These are phyloP conservation scores for Pythium dissotocum DNA, from an alignment of 352 stramenopile genomes.

Conservation along the genomic window DNA sequence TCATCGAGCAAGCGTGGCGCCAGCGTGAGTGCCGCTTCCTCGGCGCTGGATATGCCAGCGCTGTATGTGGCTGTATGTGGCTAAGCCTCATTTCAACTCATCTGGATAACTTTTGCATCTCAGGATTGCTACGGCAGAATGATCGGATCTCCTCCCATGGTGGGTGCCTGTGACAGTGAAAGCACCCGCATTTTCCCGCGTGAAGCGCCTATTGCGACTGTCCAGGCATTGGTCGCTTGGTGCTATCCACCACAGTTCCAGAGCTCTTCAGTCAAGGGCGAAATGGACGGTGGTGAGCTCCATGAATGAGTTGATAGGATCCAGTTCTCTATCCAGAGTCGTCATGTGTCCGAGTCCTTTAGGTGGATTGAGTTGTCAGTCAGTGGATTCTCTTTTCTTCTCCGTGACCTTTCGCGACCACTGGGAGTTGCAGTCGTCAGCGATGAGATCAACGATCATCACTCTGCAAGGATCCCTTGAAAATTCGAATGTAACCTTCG, in stretches of 20 bases:
- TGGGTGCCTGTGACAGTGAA: neutral
- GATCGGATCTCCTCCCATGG: neutral
- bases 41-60: neutral
- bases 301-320: neutral
- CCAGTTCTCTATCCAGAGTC: neutral
- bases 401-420: neutral
- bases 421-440: slow-evolving; percentile 3
- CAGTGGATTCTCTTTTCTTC: neutral
- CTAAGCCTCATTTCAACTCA: neutral
- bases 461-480: neutral
- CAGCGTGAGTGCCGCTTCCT: slow-evolving; percentile 1
- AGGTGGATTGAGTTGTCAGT: neutral
- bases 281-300: neutral
- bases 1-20: neutral
- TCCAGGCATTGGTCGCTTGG: neutral
- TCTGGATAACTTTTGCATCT: neutral
- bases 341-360: neutral
- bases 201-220: neutral
- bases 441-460: slow-evolving; percentile 2
- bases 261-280: neutral
- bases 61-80: neutral
- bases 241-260: neutral
- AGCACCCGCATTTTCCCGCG: neutral
- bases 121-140: neutral
- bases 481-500: neutral